phyloP scores from a whole-genome alignment of 305 asterid genomes.

The Plantago lanceolata region DNA sequence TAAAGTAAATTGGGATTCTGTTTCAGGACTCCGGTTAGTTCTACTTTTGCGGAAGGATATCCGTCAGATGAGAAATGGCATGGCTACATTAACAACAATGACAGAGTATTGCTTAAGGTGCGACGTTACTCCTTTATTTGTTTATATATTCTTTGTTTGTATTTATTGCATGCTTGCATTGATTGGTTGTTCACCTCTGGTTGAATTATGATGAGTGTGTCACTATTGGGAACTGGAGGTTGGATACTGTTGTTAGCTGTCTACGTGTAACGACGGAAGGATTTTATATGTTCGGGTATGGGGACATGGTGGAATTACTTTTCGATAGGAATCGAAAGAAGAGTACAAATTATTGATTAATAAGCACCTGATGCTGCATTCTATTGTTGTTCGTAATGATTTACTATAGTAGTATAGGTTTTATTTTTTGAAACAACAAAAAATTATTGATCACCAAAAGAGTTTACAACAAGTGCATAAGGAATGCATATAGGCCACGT shows the following conservation, averaged over 20 bases:
- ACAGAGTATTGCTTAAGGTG: conserved; percentile 91
- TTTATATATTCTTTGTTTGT: conserved; percentile 14
- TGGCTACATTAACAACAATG: conserved; percentile 70
- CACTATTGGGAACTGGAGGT: not conserved
- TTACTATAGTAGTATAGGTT: too few relatives aligned
- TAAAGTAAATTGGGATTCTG: conserved; percentile 23
- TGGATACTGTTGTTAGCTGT: not conserved
- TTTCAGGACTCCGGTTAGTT: conserved; percentile 64
- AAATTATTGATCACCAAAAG: too few relatives aligned
- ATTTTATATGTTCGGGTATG: not conserved
- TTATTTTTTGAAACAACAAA: too few relatives aligned
- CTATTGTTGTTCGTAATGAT: not conserved
- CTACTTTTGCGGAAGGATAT: conserved; percentile 55
- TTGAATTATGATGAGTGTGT: not conserved
- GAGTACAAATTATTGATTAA: too few relatives aligned
- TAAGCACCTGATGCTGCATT: too few relatives aligned
- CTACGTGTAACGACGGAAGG: too few relatives aligned
- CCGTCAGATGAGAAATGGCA: conserved; percentile 84
- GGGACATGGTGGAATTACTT: not conserved
- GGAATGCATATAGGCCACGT: too few relatives aligned
- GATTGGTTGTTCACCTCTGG: conserved; percentile 4
- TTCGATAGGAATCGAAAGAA: not conserved
- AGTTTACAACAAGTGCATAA: too few relatives aligned
- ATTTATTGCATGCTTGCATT: conserved; percentile 1
- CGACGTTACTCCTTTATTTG: conserved; percentile 17